Evolutionary conservation across 2,329 filamentous ascomycete genomes (phyloP), one percentile per base, ranked within the genome.

Genomic region (Fusarium incarnatum): DNA sequence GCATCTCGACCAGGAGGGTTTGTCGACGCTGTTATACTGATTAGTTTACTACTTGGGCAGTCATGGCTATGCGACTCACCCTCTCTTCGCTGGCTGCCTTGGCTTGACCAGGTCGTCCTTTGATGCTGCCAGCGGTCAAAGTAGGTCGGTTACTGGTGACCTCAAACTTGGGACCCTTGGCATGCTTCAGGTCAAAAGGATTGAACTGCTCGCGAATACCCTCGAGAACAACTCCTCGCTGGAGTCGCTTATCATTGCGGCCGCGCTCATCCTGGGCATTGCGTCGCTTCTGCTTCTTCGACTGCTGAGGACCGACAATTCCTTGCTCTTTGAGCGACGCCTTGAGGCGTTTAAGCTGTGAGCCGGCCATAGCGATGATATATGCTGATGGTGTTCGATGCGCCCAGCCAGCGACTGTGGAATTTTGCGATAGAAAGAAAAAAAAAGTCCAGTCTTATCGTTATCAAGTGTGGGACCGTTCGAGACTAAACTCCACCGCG

Each of bases 191-290:
- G 78, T 99, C 96, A 81, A 99, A 99, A 0, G 96, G 96, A 79
- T 99, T 99, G 87, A 98, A 98, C 73, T 94, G 92, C 77, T 98
- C 94, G 77, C 96, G 92, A 78, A 99, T 98, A 60, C 88, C 89
- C 74, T 92, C 90, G 68, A 99, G 86, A 18, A 94, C 93, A 59
- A 89, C 91, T 76, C 91, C 88, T 77, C 92, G 89, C 78, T 94
- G 89, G 27, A 93, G 86, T 64, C 93, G 90, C 80, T 94, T 92
- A 76, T 95, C 91, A 73, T 82, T 83, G 68, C 87, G 88, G 68
- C 86, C 87, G 60, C 88, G 89, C 54, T 86, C 88, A 80, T 89
- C 89, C 79, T 90, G 89, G 56, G 86, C 88, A 76, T 88, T 86
- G 77, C 92, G 89, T 76, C 93, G 92, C 79, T 93, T 94, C 79